Conservation (phyloP, 1,284 basidiomycete species). For the Microbotryum violaceum region DNA sequence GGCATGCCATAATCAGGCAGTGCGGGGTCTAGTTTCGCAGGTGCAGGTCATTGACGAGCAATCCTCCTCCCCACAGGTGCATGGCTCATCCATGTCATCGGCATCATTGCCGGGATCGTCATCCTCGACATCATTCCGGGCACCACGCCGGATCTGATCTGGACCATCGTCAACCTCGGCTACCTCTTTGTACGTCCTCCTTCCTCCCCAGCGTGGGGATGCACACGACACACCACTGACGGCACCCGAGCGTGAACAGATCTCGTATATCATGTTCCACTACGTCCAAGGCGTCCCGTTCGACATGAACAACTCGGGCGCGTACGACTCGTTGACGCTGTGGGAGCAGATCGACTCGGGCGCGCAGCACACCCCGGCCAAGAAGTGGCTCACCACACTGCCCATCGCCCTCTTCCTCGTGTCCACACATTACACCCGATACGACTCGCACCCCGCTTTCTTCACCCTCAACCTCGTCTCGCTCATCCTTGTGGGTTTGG, state of each 20-base stretch:
- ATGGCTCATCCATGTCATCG: conserved; percentile 93
- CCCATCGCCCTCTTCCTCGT: conserved; percentile 87
- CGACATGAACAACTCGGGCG: conserved; percentile 58
- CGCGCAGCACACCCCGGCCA: conserved; percentile 95
- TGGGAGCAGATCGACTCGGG: conserved; percentile 99
- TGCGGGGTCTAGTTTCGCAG: neutral
- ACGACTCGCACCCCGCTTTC: conserved; percentile 79
- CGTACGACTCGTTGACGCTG: conserved; percentile 92
- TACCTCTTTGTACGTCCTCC: conserved; percentile 72
- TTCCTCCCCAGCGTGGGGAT: neutral
- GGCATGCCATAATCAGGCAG: no score
- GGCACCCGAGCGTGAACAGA: conserved; percentile 45
- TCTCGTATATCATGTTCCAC: conserved; percentile 98
- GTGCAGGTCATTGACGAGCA: neutral
- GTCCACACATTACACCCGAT: conserved; percentile 87
- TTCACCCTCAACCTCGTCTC: conserved; percentile 88
- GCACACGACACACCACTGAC: neutral
- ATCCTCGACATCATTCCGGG: conserved; percentile 89
- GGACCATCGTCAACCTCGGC: conserved; percentile 87
- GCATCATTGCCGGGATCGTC: conserved; percentile 84
- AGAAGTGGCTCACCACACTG: conserved; percentile 91
- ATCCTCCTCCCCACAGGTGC: conserved; percentile 56
- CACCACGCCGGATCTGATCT: conserved; percentile 87
- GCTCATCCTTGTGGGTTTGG: conserved; percentile 68
- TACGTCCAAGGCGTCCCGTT: conserved; percentile 97